Percentiles rank a stretch among this genome's conserved stretches.
Evolutionary conservation across 2,329 filamentous ascomycete genomes (phyloP).

Genomic region (Fusarium temperatum): DNA sequence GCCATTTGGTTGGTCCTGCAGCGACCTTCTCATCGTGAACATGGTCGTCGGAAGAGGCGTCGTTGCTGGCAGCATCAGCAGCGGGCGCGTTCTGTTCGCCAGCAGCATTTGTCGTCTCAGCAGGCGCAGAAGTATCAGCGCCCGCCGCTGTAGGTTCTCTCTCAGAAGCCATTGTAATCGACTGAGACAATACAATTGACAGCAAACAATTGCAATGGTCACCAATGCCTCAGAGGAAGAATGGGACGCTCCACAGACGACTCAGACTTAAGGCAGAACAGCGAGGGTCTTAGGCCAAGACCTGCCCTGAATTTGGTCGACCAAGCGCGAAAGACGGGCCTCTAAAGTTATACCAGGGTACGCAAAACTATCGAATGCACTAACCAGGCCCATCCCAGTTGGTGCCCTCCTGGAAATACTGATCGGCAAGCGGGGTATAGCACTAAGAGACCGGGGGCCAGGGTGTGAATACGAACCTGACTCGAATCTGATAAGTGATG

Average conservation of each 20-base stretch:
- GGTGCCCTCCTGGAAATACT: neutral
- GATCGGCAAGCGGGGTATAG: slow-evolving; percentile 24
- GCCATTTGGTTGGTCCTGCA: slow-evolving; percentile 37
- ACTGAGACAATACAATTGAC: neutral
- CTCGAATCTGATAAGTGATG: slow-evolving; percentile 6
- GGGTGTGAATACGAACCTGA: slow-evolving; percentile 1
- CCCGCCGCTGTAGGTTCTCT: neutral
- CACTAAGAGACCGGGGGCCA: neutral
- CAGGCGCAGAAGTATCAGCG: neutral
- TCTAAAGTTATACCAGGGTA: slow-evolving; percentile 19
- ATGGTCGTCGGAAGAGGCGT: slow-evolving; percentile 23
- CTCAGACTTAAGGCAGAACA: neutral
- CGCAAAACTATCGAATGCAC: neutral
- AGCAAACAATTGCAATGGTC: neutral
- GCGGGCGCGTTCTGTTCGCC: neutral
- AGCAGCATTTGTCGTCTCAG: neutral
- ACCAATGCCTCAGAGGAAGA: neutral
- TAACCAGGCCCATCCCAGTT: neutral
- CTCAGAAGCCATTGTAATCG: neutral
- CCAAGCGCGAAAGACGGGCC: neutral
- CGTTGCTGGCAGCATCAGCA: slow-evolving; percentile 12
- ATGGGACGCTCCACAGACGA: neutral
- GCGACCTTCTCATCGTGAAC: slow-evolving; percentile 19
- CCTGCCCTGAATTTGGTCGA: neutral
- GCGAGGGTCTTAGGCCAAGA: neutral